Percentiles rank a stretch among this genome's conserved stretches.
These are phyloP conservation scores for Globisporangium carolinianum DNA, from an alignment of 352 stramenopile genomes.

Conservation along the genomic window DNA sequence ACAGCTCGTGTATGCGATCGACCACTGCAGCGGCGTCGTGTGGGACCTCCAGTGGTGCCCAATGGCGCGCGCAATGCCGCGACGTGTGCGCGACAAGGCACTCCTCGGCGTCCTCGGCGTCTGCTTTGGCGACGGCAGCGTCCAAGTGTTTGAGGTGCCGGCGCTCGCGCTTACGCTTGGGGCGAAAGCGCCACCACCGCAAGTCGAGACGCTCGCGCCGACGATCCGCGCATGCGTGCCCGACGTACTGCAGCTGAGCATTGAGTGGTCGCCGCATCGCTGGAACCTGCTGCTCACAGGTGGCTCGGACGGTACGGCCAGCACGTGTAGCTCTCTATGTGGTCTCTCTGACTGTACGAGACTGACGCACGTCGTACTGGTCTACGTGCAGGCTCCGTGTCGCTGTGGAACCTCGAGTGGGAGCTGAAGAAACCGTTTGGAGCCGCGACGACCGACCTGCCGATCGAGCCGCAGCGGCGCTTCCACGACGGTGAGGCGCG, in stretches of 20 bases:
- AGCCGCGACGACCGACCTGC: conserved; percentile 8
- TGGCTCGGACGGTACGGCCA: conserved; percentile 53
- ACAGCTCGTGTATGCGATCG: conserved; percentile 64
- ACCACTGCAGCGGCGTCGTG: conserved; percentile 62
- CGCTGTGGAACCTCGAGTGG: conserved; percentile 69
- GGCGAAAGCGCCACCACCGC: not conserved
- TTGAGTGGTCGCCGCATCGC: conserved; percentile 68
- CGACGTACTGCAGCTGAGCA: conserved; percentile 49
- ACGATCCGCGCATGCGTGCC: conserved; percentile 38
- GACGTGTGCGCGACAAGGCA: conserved; percentile 11
- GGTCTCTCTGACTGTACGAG: not conserved
- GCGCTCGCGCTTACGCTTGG: conserved; percentile 15
- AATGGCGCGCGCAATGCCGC: conserved; percentile 32
- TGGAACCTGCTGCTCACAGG: conserved; percentile 75
- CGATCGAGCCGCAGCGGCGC: conserved; percentile 60
- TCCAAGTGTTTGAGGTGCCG: conserved; percentile 67
- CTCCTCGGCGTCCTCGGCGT: conserved; percentile 60
- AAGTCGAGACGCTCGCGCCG: conserved; percentile 39
- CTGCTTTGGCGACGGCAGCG: conserved; percentile 68
- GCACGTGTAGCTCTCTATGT: not conserved
- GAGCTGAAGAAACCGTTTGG: conserved; percentile 4
- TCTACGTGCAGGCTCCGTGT: conserved; percentile 46
- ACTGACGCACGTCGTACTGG: not conserved
- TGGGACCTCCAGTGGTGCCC: conserved; percentile 82
- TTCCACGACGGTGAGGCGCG: conserved; percentile 66